These are phyloP conservation scores for Pelargonium australe DNA, from an alignment of 441 rosid species.

Conservation along the genomic window DNA sequence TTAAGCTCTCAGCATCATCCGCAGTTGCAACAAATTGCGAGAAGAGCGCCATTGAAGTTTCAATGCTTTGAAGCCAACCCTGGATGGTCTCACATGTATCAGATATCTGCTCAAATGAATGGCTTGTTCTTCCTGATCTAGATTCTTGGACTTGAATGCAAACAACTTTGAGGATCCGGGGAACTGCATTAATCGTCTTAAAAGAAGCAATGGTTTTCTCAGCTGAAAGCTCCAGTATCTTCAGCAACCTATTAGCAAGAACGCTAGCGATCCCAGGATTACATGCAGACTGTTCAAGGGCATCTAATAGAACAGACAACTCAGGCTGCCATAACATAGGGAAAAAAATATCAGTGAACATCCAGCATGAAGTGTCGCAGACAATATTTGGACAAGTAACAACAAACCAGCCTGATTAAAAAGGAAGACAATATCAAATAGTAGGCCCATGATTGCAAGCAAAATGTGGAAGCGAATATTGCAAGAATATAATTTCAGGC, in stretches of 20 bases:
- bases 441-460: neutral
- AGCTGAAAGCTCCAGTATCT: conserved; percentile 57
- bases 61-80: conserved; percentile 58
- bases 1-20: conserved; percentile 55
- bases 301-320: conserved; percentile 67
- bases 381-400: neutral
- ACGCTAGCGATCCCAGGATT: conserved; percentile 54
- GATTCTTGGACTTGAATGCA: conserved; percentile 68
- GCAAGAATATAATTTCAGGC: neutral
- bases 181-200: conserved; percentile 61
- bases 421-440: neutral
- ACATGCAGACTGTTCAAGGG: conserved; percentile 81
- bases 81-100: conserved; percentile 33
- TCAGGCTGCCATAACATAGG: conserved; percentile 63
- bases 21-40: conserved; percentile 50
- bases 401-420: neutral
- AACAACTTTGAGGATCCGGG: conserved; percentile 77
- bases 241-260: conserved; percentile 68
- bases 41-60: conserved; percentile 58
- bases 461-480: conserved; percentile 2
- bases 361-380: neutral
- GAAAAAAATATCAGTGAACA: conserved; percentile 6
- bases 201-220: conserved; percentile 72
- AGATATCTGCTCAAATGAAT: conserved; percentile 31
- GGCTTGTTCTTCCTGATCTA: conserved; percentile 28